A percentile compares a stretch with the other conserved stretches of the same genome.
Conservation (phyloP, 352 stramenopile genomes). For the Phytophthora pinifolia region DNA sequence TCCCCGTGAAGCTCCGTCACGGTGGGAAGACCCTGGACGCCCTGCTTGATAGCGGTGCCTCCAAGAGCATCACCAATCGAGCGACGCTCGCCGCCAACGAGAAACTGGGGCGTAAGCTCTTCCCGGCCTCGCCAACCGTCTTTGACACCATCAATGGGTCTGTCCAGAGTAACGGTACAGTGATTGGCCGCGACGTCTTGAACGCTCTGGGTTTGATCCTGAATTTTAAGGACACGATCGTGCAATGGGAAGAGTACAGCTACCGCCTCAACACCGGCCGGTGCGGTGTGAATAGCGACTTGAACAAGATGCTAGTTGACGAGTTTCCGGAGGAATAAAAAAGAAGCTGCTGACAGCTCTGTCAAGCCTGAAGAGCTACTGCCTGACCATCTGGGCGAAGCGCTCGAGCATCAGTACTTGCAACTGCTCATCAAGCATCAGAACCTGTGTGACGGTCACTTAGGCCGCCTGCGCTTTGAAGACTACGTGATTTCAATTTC, state of each 20-base stretch:
- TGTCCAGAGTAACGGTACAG: too few species aligned
- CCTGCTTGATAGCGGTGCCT: conserved; percentile 2
- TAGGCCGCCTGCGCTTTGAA: conserved; percentile 8
- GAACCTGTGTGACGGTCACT: conserved; percentile 3
- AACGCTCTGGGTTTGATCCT: conserved; percentile 5
- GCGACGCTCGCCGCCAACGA: conserved; percentile 1
- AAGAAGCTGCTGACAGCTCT: too few species aligned
- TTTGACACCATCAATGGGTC: too few species aligned
- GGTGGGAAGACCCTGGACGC: background rate
- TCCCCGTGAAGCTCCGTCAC: conserved; percentile 3
- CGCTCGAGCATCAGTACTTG: too few species aligned
- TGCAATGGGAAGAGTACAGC: too few species aligned
- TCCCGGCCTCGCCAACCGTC: conserved; percentile 1
- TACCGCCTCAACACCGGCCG: too few species aligned
- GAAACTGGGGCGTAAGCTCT: background rate
- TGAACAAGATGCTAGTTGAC: too few species aligned
- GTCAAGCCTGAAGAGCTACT: conserved; percentile 1
- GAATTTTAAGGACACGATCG: conserved; percentile 4
- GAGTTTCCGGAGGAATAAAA: too few species aligned
- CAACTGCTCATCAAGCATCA: background rate
- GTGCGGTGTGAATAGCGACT: too few species aligned
- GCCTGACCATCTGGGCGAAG: too few species aligned
- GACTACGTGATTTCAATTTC: conserved; percentile 9
- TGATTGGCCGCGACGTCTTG: conserved; percentile 9
- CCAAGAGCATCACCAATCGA: conserved; percentile 7